Conservation (phyloP, 192 early-diverging fungal genomes). For the Podila verticillata region DNA sequence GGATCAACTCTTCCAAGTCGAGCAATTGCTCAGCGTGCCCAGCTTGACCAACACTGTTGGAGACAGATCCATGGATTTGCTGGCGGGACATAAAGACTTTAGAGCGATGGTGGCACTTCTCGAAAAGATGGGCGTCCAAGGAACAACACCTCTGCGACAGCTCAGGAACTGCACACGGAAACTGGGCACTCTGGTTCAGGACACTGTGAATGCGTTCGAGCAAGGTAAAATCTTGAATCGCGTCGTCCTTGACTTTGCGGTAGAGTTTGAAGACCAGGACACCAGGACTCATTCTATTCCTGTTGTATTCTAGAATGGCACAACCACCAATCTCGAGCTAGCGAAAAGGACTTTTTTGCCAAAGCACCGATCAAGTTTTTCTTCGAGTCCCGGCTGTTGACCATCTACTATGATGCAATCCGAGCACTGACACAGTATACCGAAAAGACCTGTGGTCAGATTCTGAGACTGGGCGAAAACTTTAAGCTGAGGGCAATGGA, state of each 20-base stretch:
- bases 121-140: conserved; percentile 32
- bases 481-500: conserved; percentile 15
- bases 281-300: neutral
- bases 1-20: conserved; percentile 28
- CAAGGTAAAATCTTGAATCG: conserved; percentile 16
- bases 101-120: conserved; percentile 20
- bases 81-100: conserved; percentile 43
- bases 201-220: conserved; percentile 38
- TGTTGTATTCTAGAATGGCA: conserved; percentile 28
- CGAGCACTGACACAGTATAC: conserved; percentile 27
- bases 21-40: conserved; percentile 4
- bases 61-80: conserved; percentile 7
- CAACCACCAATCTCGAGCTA: conserved; percentile 39
- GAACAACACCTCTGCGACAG: conserved; percentile 33
- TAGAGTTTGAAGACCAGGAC: neutral
- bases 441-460: conserved; percentile 19
- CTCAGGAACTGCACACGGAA: conserved; percentile 31
- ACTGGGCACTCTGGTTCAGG: conserved; percentile 14
- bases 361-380: conserved; percentile 38
- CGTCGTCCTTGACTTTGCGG: no score
- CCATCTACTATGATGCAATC: conserved; percentile 28
- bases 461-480: conserved; percentile 18
- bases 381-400: conserved; percentile 37
- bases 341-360: conserved; percentile 45
- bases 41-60: conserved; percentile 10